Evolutionary conservation across 306 rosid genomes (phyloP).

Genomic region (Trifolium repens): DNA sequence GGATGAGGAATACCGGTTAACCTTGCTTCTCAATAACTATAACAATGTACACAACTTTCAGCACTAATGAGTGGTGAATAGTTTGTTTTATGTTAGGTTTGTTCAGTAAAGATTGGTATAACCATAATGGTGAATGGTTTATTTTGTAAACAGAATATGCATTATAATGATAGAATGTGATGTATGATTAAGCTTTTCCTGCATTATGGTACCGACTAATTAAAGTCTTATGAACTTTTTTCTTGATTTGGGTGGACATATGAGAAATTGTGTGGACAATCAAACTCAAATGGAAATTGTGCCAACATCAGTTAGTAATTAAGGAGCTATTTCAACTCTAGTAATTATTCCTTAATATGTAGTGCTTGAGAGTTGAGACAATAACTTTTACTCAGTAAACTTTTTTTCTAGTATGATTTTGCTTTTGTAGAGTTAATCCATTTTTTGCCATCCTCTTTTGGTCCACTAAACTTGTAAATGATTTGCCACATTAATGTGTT

Average conservation of each 20-base stretch:
- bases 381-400: not conserved
- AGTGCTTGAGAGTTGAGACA: not conserved
- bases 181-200: conserved; percentile 13
- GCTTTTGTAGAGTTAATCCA: not conserved
- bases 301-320: conserved; percentile 19
- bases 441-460: no score
- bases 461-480: no score
- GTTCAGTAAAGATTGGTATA: conserved; percentile 4
- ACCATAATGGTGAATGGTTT: conserved; percentile 17
- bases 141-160: conserved; percentile 8
- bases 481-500: no score
- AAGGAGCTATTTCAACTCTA: conserved; percentile 4
- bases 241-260: conserved; percentile 26
- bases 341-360: not conserved
- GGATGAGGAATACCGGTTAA: conserved; percentile 96
- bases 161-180: conserved; percentile 13
- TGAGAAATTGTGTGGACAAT: not conserved
- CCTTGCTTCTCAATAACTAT: conserved; percentile 38
- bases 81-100: conserved; percentile 25
- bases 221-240: not conserved
- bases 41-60: conserved; percentile 16
- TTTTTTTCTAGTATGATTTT: not conserved
- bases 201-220: conserved; percentile 31
- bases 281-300: not conserved
- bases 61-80: not conserved